Percentiles rank a stretch among this genome's conserved stretches.
These are phyloP conservation scores for Hericium alpestre DNA, from an alignment of 768 basidiomycete species.

Conservation along the genomic window DNA sequence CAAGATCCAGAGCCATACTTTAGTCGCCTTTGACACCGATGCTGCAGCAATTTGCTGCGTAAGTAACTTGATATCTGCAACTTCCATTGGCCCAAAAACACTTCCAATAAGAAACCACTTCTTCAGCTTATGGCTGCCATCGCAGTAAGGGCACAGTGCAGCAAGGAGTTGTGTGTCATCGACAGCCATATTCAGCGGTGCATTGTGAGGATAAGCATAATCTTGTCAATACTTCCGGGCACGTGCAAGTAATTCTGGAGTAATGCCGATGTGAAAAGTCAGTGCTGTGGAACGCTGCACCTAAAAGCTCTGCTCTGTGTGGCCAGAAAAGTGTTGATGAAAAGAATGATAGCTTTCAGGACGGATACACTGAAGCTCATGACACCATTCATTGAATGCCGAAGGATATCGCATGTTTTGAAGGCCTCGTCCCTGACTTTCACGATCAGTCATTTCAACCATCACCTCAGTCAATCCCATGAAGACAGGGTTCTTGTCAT, in stretches of 20 bases:
- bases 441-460: conserved; percentile 15
- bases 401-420: conserved; percentile 28
- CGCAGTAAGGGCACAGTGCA: conserved; percentile 17
- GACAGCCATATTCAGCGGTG: conserved; percentile 20
- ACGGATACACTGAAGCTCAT: conserved; percentile 18
- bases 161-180: conserved; percentile 28
- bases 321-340: conserved; percentile 11
- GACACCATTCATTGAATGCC: conserved; percentile 20
- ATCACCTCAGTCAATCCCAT: conserved; percentile 22
- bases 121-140: conserved; percentile 9
- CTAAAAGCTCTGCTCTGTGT: conserved; percentile 13
- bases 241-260: conserved; percentile 13
- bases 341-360: conserved; percentile 20
- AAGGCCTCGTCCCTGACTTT: conserved; percentile 20
- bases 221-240: conserved; percentile 11
- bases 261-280: conserved; percentile 16
- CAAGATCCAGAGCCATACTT: conserved; percentile 26
- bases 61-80: conserved; percentile 16
- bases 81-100: conserved; percentile 12
- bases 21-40: conserved; percentile 13
- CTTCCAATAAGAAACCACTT: conserved; percentile 19
- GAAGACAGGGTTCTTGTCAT: conserved; percentile 17
- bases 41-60: conserved; percentile 6
- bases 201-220: conserved; percentile 9
- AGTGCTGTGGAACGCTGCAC: conserved; percentile 12